These are phyloP conservation scores for Yamadazyma nakazawae DNA, from an alignment of 805 yeast species.

Conservation along the genomic window DNA sequence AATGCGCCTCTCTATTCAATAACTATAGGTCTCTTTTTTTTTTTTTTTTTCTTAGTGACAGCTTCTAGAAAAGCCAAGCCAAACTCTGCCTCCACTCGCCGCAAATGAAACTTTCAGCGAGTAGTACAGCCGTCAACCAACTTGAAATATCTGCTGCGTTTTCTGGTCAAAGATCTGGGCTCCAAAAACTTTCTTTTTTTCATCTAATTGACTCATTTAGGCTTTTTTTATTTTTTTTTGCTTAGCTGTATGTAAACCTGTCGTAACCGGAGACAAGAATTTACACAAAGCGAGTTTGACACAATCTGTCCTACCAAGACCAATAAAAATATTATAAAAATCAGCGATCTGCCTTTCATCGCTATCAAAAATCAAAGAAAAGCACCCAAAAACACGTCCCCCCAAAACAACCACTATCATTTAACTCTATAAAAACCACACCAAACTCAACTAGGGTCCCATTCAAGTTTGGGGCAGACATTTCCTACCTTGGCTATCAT, in stretches of 20 bases:
- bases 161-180: too few relatives aligned
- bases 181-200: too few relatives aligned
- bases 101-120: too few relatives aligned
- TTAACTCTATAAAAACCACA: not conserved
- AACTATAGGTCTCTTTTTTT: too few relatives aligned
- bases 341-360: not conserved
- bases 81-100: too few relatives aligned
- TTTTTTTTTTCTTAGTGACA: too few relatives aligned
- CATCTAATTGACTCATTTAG: too few relatives aligned
- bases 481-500: not conserved
- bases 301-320: slow-evolving; percentile 9
- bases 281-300: slow-evolving; percentile 5
- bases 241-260: not conserved
- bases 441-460: not conserved
- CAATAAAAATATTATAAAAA: not conserved
- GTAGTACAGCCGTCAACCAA: too few relatives aligned
- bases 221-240: not conserved
- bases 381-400: not conserved
- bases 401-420: not conserved
- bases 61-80: too few relatives aligned
- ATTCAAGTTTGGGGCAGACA: not conserved
- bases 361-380: too few relatives aligned
- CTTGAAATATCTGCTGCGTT: too few relatives aligned
- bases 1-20: too few relatives aligned
- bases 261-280: not conserved